These are phyloP conservation scores for Spiraea crenata DNA, from an alignment of 331 rosid species.

Conservation along the genomic window DNA sequence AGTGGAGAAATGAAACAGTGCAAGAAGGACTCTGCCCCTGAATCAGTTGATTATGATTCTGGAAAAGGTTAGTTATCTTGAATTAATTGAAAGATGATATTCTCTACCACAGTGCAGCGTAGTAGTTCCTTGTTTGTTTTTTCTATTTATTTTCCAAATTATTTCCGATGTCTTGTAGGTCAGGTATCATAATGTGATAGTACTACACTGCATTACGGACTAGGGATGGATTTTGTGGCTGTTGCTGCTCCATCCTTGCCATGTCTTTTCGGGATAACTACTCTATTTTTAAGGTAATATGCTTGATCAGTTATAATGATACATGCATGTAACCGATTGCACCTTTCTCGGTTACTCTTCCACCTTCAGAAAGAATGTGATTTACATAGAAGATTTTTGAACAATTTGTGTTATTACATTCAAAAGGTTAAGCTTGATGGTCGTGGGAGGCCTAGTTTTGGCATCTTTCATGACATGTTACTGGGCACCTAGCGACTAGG, in stretches of 20 bases:
- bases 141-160: background rate
- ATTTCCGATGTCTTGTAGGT: conserved; percentile 43
- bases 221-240: conserved; percentile 87
- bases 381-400: too few relatives aligned
- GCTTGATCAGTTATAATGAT: background rate
- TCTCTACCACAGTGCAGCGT: background rate
- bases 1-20: conserved; percentile 65
- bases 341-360: too few relatives aligned
- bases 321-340: too few relatives aligned
- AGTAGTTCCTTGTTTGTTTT: background rate
- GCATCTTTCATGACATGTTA: conserved; percentile 94
- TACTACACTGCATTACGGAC: conserved; percentile 63
- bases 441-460: conserved; percentile 74
- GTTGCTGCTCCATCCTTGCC: conserved; percentile 87
- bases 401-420: background rate
- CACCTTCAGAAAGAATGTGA: background rate
- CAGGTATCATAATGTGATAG: conserved; percentile 53
- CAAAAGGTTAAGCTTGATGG: conserved; percentile 91
- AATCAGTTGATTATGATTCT: conserved; percentile 58
- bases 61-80: conserved; percentile 71
- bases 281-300: conserved; percentile 74
- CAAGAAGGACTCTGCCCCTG: conserved; percentile 51
- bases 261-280: conserved; percentile 78
- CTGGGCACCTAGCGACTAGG: conserved; percentile 82
- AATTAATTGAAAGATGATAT: background rate